Percentiles rank a stretch among this genome's conserved stretches.
Evolutionary conservation across 257 asterid genomes (phyloP).

Genomic region (Eustoma russellianum): DNA sequence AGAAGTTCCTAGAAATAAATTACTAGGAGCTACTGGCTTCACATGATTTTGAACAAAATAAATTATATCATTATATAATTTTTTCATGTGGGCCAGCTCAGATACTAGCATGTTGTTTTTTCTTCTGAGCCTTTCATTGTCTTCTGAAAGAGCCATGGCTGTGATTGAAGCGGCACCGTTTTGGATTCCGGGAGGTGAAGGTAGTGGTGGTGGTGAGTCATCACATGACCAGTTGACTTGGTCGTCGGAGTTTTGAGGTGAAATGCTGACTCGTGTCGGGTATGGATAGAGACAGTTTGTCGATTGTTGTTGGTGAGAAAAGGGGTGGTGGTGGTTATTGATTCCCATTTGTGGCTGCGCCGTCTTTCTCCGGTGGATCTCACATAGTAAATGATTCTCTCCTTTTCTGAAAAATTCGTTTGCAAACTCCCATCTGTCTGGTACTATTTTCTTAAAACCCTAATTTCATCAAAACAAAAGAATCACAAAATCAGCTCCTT

Average conservation of each 20-base stretch:
- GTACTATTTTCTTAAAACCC: conserved; percentile 80
- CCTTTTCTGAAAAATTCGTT: conserved; percentile 65
- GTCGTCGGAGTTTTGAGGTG: conserved; percentile 77
- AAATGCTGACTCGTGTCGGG: conserved; percentile 46
- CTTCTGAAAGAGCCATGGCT: conserved; percentile 56
- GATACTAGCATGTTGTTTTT: too few relatives aligned
- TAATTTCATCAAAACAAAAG: conserved; percentile 10
- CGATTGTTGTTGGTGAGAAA: conserved; percentile 20
- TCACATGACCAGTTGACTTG: conserved; percentile 32
- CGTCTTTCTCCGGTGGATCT: conserved; percentile 84
- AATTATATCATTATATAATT: too few relatives aligned
- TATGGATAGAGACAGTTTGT: conserved; percentile 40
- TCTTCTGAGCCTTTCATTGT: too few relatives aligned
- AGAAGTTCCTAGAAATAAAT: neutral
- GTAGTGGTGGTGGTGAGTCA: conserved; percentile 43
- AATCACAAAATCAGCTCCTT: neutral
- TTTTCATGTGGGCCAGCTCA: too few relatives aligned
- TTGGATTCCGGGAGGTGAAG: conserved; percentile 1
- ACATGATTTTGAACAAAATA: too few relatives aligned
- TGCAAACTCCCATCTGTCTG: conserved; percentile 96
- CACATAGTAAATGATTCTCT: conserved; percentile 73
- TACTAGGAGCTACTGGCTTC: too few relatives aligned
- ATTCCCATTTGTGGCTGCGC: conserved; percentile 46
- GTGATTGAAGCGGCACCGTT: conserved; percentile 11
- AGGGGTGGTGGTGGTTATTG: conserved; percentile 37